Evolutionary conservation across 257 asterid species (phyloP).

Genomic region (Pogostemon cablin): DNA sequence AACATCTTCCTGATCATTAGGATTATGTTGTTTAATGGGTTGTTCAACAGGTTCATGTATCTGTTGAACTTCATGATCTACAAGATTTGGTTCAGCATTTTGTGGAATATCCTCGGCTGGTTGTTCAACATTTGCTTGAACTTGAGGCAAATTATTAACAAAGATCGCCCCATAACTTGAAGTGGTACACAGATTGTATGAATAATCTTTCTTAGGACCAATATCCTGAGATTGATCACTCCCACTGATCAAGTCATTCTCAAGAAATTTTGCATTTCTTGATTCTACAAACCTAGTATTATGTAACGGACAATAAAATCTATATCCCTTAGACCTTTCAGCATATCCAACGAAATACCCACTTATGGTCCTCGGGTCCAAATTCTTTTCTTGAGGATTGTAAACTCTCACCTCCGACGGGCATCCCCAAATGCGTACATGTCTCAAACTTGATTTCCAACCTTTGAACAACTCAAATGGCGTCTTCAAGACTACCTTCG

Average conservation of each 20-base stretch:
- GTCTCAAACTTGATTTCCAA: slow-evolving; percentile 1
- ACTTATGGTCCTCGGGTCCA: neutral
- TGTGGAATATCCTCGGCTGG: neutral
- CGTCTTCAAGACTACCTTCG: neutral
- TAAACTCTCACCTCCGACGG: neutral
- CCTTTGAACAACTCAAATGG: slow-evolving; percentile 9
- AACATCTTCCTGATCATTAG: neutral
- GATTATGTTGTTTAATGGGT: neutral
- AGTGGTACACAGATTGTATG: neutral
- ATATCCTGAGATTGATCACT: neutral
- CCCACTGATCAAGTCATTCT: neutral
- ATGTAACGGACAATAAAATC: neutral
- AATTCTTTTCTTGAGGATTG: neutral
- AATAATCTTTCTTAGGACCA: neutral
- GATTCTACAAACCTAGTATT: slow-evolving; percentile 17
- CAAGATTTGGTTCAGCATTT: neutral
- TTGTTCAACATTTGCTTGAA: neutral
- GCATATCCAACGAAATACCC: slow-evolving; percentile 12
- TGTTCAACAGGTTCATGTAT: neutral
- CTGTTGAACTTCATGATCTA: neutral
- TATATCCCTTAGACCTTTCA: slow-evolving; percentile 1
- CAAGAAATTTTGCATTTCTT: slow-evolving; percentile 22
- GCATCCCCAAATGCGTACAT: neutral
- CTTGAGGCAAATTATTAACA: neutral
- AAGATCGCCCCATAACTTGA: neutral